A percentile compares a stretch with the other conserved stretches of the same genome.
Conservation (phyloP, 2,329 filamentous ascomycete species). For the Colletotrichum falcatum region DNA sequence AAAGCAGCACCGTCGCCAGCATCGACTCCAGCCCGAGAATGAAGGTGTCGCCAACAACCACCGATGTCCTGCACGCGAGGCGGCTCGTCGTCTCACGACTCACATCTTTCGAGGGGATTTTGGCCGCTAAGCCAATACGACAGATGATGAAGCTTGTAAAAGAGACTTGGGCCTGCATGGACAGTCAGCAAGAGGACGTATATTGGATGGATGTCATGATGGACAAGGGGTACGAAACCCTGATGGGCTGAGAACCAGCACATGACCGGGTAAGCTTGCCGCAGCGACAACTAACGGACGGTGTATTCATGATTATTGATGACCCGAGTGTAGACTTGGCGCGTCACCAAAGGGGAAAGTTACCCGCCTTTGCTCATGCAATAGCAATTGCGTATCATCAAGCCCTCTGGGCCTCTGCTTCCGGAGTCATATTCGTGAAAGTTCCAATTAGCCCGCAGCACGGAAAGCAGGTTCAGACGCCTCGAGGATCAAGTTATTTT, state of each 20-base stretch:
- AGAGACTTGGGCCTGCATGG: constrained; percentile 55
- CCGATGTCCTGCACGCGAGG: constrained; percentile 50
- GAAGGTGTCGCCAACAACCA: constrained; percentile 42
- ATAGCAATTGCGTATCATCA: not conserved
- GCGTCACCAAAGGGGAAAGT: not conserved
- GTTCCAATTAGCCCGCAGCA: not conserved
- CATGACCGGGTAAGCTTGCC: no score
- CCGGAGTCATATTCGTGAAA: not conserved
- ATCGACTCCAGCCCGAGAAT: constrained; percentile 45
- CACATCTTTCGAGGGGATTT: constrained; percentile 50
- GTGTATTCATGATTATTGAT: no score
- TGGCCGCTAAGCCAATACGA: constrained; percentile 56
- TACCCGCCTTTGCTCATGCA: not conserved
- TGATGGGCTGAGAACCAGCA: constrained; percentile 31
- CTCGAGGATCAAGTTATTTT: not conserved
- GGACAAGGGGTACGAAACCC: constrained; percentile 45
- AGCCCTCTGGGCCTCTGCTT: not conserved
- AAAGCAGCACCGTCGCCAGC: not conserved
- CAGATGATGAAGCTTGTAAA: constrained; percentile 55
- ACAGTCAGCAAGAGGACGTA: constrained; percentile 42
- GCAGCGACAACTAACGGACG: no score
- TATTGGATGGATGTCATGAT: constrained; percentile 59
- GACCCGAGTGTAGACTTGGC: not conserved
- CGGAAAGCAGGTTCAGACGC: not conserved
- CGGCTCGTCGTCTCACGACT: constrained; percentile 54